Evolutionary conservation across 2,329 filamentous ascomycete genomes (phyloP).

Genomic region (Paraphoma sp.): DNA sequence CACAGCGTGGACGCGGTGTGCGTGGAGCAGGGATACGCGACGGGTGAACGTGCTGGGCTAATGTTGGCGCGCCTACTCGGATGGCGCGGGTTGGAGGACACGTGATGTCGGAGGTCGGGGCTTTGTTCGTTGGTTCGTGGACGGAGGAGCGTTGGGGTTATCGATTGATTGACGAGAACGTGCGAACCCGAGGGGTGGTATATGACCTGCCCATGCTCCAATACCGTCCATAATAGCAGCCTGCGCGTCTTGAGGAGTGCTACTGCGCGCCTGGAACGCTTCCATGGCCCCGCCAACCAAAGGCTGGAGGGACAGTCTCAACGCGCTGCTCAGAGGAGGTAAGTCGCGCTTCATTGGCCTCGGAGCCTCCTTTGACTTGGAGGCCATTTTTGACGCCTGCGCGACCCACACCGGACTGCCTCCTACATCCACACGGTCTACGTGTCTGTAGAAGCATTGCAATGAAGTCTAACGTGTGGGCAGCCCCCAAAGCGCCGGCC

Average conservation of each 20-base stretch:
- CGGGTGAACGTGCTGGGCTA: slow-evolving; percentile 5
- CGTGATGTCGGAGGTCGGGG: slow-evolving; percentile 11
- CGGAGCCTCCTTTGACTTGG: slow-evolving; percentile 18
- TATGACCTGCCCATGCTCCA: slow-evolving; percentile 10
- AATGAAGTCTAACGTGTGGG: slow-evolving; percentile 38
- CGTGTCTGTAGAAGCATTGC: slow-evolving; percentile 15
- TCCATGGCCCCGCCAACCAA: slow-evolving; percentile 45
- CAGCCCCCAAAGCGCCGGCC: slow-evolving; percentile 46
- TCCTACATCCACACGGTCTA: slow-evolving; percentile 19
- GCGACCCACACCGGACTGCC: slow-evolving; percentile 27
- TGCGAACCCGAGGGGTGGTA: slow-evolving; percentile 7
- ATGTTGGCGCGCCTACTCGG: slow-evolving; percentile 10
- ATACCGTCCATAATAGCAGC: background rate
- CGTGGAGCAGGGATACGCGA: slow-evolving; percentile 31
- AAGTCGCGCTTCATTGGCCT: slow-evolving; percentile 45
- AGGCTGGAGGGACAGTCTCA: slow-evolving; percentile 42
- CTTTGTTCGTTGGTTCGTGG: slow-evolving; percentile 3
- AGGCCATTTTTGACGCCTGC: slow-evolving; percentile 29
- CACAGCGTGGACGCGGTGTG: slow-evolving; percentile 21
- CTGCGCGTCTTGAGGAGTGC: slow-evolving; percentile 17
- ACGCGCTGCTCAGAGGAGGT: slow-evolving; percentile 45
- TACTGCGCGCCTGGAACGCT: slow-evolving; percentile 19
- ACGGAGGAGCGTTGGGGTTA: background rate
- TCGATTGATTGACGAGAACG: slow-evolving; percentile 1
- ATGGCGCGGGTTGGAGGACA: slow-evolving; percentile 7